Evolutionary conservation across 2,329 filamentous ascomycete genomes (phyloP), one percentile per base, ranked within the genome.

Genomic region (Epichloe amarillans): DNA sequence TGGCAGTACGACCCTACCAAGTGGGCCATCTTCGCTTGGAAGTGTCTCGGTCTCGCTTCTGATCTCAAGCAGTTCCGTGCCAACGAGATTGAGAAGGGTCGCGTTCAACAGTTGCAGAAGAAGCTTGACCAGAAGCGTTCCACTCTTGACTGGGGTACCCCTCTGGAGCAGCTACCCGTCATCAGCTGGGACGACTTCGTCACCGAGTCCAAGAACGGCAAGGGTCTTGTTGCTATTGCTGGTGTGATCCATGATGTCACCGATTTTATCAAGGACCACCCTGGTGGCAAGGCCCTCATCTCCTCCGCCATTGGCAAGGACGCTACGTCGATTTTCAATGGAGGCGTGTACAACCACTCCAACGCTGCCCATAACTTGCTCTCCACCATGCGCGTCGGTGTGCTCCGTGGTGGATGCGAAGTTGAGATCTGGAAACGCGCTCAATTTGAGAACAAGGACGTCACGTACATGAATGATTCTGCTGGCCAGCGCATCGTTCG

Each of bases 351-450:
- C 73, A 79, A 84, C 66, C 88, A 94, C 75, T 88, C 84, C 66
- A 94, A 94, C 70, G 88, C 86, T 51, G 88, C 88, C 37, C 88
- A 94, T 76, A 94, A 94, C 72, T 70, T 93, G 54, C 77, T 94
- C 56, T 89, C 85, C 7, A 93, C 86, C 58, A 93, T 93, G 86
- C 79, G 88, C 59, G 83, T 93, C 14, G 88, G 86, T 68, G 87
- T 94, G 46, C 84, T 94, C 56, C 85, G 86, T 49, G 88, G 88
- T 56, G 88, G 88, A 42, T 88, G 86, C 65, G 88, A 93, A 67
- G 88, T 94, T 30, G 88, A 94, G 75, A 89, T 93, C 69, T 94
- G 88, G 88, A 93, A 93, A 79, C 83, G 86, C 41, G 81, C 85
- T 51, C 84, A 90, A 67, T 79, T 82, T 60, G 86, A 90, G 70